Evolutionary conservation across 148 eudicot species (phyloP).

Genomic region (Spergularia marina): DNA sequence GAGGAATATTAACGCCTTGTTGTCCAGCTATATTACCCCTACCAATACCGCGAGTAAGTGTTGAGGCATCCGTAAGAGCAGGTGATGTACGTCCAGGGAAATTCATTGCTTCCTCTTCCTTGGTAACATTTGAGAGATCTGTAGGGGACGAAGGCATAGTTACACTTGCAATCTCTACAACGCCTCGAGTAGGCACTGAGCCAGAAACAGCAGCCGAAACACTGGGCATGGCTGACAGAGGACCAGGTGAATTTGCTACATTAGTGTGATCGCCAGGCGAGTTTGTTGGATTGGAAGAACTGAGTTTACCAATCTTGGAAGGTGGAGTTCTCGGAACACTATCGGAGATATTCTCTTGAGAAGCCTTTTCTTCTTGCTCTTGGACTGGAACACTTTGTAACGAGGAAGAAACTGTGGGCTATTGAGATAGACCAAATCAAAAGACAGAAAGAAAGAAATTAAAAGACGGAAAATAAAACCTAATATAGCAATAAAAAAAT

Average conservation of each 20-base stretch:
- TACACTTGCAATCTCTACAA: constrained; percentile 41
- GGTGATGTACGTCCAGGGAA: constrained; percentile 67
- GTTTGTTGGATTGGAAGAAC: constrained; percentile 56
- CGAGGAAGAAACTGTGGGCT: constrained; percentile 50
- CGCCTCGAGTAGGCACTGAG: constrained; percentile 36
- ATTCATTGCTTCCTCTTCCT: constrained; percentile 63
- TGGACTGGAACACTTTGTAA: constrained; percentile 48
- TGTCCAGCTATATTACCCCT: constrained; percentile 61
- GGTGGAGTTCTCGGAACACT: constrained; percentile 68
- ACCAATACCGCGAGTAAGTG: constrained; percentile 49
- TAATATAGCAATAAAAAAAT: not conserved
- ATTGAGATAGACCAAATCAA: constrained; percentile 18
- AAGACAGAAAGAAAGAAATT: not conserved
- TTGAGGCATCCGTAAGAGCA: constrained; percentile 54
- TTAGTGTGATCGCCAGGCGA: constrained; percentile 46
- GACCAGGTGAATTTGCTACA: constrained; percentile 35
- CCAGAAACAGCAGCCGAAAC: constrained; percentile 42
- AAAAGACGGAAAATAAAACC: not conserved
- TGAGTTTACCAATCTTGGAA: constrained; percentile 52
- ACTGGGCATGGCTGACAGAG: constrained; percentile 34
- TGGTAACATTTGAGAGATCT: constrained; percentile 42
- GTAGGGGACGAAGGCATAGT: constrained; percentile 47
- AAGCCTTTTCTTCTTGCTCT: constrained; percentile 71
- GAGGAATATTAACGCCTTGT: constrained; percentile 42
- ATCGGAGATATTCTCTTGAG: constrained; percentile 60